These are phyloP conservation scores for Aschersonia sp. DNA, from an alignment of 2,329 filamentous ascomycete species.

Conservation along the genomic window DNA sequence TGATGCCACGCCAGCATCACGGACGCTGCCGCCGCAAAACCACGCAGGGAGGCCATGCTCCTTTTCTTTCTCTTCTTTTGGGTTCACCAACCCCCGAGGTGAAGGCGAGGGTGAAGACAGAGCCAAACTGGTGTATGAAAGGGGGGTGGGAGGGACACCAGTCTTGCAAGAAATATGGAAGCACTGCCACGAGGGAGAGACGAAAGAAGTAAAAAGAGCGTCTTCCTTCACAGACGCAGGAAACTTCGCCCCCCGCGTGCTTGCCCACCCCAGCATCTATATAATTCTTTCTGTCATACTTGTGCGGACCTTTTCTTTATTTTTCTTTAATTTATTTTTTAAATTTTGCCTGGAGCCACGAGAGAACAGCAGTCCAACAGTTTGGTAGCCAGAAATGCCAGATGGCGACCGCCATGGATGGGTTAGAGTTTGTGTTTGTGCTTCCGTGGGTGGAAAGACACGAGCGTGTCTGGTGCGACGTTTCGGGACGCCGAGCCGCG, in stretches of 20 bases:
- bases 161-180: no score
- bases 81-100: no score
- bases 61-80: no score
- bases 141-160: neutral
- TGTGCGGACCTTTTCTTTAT: no score
- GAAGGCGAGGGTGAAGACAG: no score
- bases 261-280: neutral
- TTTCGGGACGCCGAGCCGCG: neutral
- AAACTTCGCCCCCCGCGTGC: neutral
- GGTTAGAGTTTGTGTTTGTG: neutral
- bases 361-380: no score
- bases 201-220: neutral
- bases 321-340: no score
- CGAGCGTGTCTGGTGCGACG: neutral
- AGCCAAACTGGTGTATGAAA: neutral
- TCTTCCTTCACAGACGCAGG: neutral
- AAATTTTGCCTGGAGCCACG: no score
- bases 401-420: neutral
- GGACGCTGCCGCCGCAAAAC: neutral
- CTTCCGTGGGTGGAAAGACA: neutral
- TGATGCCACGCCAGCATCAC: neutral
- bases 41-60: neutral
- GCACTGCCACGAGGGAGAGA: neutral
- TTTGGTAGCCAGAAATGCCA: neutral
- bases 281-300: neutral